Conservation (phyloP, 2,329 filamentous ascomycete genomes). For the Leptodontidium sp. region DNA sequence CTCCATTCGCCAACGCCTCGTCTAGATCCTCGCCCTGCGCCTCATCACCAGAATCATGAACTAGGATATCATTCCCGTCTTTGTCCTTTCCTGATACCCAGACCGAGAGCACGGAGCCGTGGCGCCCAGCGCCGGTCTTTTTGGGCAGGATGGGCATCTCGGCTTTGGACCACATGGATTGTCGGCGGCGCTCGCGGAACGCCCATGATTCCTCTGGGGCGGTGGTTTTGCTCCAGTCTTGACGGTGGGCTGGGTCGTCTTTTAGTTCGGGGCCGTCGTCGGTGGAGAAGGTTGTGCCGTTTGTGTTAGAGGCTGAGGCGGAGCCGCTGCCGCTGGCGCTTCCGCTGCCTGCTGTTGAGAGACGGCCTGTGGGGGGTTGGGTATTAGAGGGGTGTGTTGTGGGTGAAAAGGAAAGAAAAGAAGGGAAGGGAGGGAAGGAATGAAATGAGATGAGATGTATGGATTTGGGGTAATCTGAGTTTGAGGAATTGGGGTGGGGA, state of each 20-base stretch:
- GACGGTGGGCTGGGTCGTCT: slow-evolving; percentile 28
- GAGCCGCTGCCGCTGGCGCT: background rate
- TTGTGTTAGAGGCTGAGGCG: background rate
- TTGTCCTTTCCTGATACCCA: slow-evolving; percentile 34
- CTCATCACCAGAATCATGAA: slow-evolving; percentile 27
- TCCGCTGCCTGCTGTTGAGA: slow-evolving; percentile 15
- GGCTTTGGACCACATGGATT: slow-evolving; percentile 31
- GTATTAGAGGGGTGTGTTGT: background rate
- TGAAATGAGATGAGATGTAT: no score
- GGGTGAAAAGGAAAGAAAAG: no score
- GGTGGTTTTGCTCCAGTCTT: slow-evolving; percentile 37
- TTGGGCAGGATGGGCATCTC: slow-evolving; percentile 23
- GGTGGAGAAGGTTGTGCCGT: slow-evolving; percentile 9
- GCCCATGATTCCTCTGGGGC: slow-evolving; percentile 36
- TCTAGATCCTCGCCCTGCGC: slow-evolving; percentile 17
- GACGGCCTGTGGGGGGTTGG: background rate
- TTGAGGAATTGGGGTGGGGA: background rate
- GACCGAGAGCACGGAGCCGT: slow-evolving; percentile 30
- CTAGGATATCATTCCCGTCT: slow-evolving; percentile 30
- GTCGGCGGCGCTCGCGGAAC: slow-evolving; percentile 32
- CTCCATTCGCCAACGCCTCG: background rate
- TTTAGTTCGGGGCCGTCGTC: slow-evolving; percentile 10
- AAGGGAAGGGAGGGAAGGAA: no score
- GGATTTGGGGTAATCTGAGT: background rate
- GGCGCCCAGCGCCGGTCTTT: slow-evolving; percentile 3